Conservation (phyloP, 2,329 filamentous ascomycete genomes). For the Hypocrella siamensis region DNA sequence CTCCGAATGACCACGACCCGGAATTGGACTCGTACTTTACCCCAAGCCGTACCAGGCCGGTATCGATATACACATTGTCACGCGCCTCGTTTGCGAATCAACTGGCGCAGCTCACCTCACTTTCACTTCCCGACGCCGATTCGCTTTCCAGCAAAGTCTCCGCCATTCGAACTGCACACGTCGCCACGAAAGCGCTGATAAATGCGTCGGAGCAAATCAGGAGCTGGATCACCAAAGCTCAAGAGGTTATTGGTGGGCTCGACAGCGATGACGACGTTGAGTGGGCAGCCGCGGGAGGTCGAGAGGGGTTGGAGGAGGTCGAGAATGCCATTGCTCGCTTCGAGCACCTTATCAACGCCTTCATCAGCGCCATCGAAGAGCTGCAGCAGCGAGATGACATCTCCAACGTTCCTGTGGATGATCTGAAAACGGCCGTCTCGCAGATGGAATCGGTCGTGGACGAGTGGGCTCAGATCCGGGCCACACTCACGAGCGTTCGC, state of each 20-base stretch:
- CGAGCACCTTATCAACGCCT: slow-evolving; percentile 79
- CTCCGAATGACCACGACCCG: slow-evolving; percentile 27
- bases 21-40: slow-evolving; percentile 50
- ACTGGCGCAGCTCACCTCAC: slow-evolving; percentile 77
- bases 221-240: slow-evolving; percentile 85
- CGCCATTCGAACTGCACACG: slow-evolving; percentile 68
- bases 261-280: slow-evolving; percentile 96
- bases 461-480: slow-evolving; percentile 74
- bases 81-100: slow-evolving; percentile 87
- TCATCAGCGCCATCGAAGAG: slow-evolving; percentile 85
- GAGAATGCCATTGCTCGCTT: slow-evolving; percentile 68
- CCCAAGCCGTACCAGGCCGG: slow-evolving; percentile 50
- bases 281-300: slow-evolving; percentile 81
- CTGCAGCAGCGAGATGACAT: slow-evolving; percentile 72
- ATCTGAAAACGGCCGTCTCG: slow-evolving; percentile 58
- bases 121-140: slow-evolving; percentile 74
- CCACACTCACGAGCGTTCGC: slow-evolving; percentile 63
- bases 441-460: slow-evolving; percentile 81
- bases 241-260: slow-evolving; percentile 72
- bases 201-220: slow-evolving; percentile 85
- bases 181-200: slow-evolving; percentile 70
- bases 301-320: slow-evolving; percentile 61
- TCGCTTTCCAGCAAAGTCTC: slow-evolving; percentile 71
- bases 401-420: slow-evolving; percentile 48
- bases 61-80: slow-evolving; percentile 87